Evolutionary conservation across 352 stramenopile genomes (phyloP).

Genomic region (Phytophthora sp.): DNA sequence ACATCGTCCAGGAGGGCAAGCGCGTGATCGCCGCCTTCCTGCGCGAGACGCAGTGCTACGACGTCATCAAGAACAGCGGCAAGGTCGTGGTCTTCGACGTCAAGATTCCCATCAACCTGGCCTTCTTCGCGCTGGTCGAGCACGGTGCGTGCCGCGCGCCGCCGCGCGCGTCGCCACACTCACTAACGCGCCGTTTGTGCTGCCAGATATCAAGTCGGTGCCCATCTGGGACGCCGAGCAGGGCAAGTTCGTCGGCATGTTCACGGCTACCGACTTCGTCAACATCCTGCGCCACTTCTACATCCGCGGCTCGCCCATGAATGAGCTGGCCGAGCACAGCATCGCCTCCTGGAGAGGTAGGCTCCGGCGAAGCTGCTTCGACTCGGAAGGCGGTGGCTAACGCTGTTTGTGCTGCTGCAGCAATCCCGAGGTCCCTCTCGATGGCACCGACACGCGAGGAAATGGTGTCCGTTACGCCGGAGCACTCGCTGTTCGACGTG

Average conservation of each 20-base stretch:
- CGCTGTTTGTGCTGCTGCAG: slow-evolving; percentile 59
- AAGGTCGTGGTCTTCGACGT: slow-evolving; percentile 99
- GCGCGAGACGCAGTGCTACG: slow-evolving; percentile 91
- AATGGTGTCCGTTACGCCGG: slow-evolving; percentile 86
- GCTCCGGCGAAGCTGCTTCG: neutral
- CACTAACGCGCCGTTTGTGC: slow-evolving; percentile 5
- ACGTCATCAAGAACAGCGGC: slow-evolving; percentile 96
- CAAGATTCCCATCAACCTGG: slow-evolving; percentile 98
- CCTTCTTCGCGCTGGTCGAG: slow-evolving; percentile 99
- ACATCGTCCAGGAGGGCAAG: slow-evolving; percentile 81
- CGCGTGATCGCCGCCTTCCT: slow-evolving; percentile 91
- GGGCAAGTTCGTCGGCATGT: slow-evolving; percentile 96
- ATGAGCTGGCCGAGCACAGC: slow-evolving; percentile 84
- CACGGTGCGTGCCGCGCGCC: slow-evolving; percentile 86
- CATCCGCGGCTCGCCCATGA: slow-evolving; percentile 90
- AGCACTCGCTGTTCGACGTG: slow-evolving; percentile 91
- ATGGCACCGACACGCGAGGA: slow-evolving; percentile 63
- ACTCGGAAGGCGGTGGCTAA: slow-evolving; percentile 11
- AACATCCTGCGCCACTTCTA: slow-evolving; percentile 97
- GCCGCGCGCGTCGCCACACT: neutral
- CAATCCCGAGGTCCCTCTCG: slow-evolving; percentile 84
- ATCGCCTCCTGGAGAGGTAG: slow-evolving; percentile 86
- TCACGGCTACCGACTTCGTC: slow-evolving; percentile 98
- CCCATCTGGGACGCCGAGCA: slow-evolving; percentile 96
- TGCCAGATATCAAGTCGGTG: slow-evolving; percentile 96